Base-by-base conservation (phyloP, 1,284 basidiomycete species). In the Golubevia sp. region DNA sequence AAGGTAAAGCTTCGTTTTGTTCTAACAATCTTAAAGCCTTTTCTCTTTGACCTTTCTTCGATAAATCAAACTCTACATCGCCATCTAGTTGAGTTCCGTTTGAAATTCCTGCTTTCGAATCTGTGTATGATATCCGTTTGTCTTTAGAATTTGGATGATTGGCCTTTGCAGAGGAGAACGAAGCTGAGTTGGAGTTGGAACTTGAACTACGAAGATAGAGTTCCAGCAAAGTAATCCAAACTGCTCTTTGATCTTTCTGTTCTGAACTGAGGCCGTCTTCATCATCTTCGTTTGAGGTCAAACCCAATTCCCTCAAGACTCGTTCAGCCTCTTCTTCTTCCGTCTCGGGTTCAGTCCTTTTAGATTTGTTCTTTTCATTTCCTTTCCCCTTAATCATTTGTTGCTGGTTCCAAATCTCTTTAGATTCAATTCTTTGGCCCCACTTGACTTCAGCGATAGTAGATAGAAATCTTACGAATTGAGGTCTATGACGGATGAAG, bases 1-100 rank as follows among this genome's bases (percentile, higher is more conserved):
- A 96, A 0, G 94, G 94, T 6, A 96, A 24, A n/a, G n/a, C n/a
- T n/a, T 49, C 38, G 50, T 71, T 68, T 57, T 76, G 82, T 56
- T 67, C 50, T 11, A 83, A 64, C 34, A 83, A 57, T 7, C 64
- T 60, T 20, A 77, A 57, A 24, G 80, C 79, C 27, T 51, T 61
- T 18, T 63, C 53, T 23, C 50, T 38, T 6, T 54, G 24, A n/a
- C 57, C 58, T 13, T 18, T 8, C 18, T 30, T 23, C 34, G 56
- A 66, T 11, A 61, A 55, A 23, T 61, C 59, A n/a, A n/a, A n/a
- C n/a, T n/a, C n/a, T n/a, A n/a, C n/a, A n/a, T n/a, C n/a, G n/a
- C n/a, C n/a, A n/a, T n/a, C n/a, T n/a, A n/a, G n/a, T 18, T 59
- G 53, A 21, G 56, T 50, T 25, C 21, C 15, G 3, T 50, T 52